Conservation (phyloP, 2,329 filamentous ascomycete genomes). For the Penicillium sp. region DNA sequence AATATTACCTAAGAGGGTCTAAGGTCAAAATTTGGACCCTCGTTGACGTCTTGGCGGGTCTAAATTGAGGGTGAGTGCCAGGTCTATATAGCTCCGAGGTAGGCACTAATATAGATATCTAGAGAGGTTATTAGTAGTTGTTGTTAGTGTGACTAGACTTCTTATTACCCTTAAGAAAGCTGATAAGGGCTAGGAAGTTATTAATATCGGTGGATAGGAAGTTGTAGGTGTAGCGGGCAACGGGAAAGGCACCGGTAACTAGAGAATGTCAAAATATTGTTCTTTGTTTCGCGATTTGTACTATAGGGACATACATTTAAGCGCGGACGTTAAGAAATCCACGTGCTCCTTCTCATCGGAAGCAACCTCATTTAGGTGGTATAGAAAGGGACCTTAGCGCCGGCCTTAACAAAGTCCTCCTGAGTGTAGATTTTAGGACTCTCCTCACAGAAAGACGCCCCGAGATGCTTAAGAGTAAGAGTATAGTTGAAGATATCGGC, state of each 20-base stretch:
- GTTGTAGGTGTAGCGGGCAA: constrained; percentile 55
- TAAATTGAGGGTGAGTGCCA: no score
- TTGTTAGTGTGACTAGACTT: background rate
- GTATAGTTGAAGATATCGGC: constrained; percentile 24
- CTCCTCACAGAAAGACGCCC: constrained; percentile 61
- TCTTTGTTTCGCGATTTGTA: background rate
- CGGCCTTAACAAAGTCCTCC: constrained; percentile 52
- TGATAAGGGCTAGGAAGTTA: constrained; percentile 53
- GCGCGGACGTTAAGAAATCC: constrained; percentile 50
- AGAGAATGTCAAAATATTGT: background rate
- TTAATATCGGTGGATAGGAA: constrained; percentile 52
- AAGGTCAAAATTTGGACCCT: no score
- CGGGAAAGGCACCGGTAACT: constrained; percentile 50
- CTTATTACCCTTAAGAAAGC: constrained; percentile 50
- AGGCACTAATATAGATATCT: constrained; percentile 56
- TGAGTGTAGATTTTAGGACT: constrained; percentile 58
- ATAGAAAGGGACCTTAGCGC: constrained; percentile 54
- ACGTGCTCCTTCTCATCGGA: constrained; percentile 60
- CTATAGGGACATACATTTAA: constrained; percentile 23
- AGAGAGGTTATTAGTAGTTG: background rate
- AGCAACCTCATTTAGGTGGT: constrained; percentile 54
- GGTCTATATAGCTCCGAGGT: constrained; percentile 65
- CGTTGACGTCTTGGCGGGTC: no score
- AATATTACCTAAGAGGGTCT: no score
- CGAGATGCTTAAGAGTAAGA: constrained; percentile 53